A percentile compares a stretch with the other conserved stretches of the same genome.
phyloP scores from a whole-genome alignment of 305 asterid genomes.

The Ilex paraguariensis region DNA sequence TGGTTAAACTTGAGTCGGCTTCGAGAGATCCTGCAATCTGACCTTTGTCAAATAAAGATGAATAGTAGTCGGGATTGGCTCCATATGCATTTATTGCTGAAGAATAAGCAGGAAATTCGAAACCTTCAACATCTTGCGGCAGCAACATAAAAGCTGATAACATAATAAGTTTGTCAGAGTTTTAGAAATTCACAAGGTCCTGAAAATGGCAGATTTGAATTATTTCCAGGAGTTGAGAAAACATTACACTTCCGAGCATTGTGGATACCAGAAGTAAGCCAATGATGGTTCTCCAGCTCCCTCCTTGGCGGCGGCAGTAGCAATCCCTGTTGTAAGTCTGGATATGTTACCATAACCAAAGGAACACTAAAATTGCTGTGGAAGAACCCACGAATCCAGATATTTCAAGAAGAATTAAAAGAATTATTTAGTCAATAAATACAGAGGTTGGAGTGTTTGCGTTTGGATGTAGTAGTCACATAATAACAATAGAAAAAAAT shows the following conservation, averaged over 20 bases:
- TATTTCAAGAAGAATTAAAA: too few species aligned
- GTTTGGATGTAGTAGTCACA: too few species aligned
- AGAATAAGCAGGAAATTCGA: conserved; percentile 32
- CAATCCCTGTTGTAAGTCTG: conserved; percentile 21
- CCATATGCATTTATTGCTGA: conserved; percentile 31
- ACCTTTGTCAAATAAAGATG: conserved; percentile 52
- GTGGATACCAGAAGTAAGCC: conserved; percentile 28
- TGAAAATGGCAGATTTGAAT: conserved; percentile 11
- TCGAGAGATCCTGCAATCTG: conserved; percentile 44
- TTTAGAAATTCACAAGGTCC: conserved; percentile 13
- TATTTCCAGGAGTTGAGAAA: conserved; percentile 4
- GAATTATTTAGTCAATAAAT: too few species aligned
- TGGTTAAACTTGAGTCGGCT: conserved; percentile 44
- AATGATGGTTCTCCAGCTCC: conserved; percentile 20
- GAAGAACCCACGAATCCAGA: too few species aligned
- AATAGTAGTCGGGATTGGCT: conserved; percentile 29
- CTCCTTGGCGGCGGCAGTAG: conserved; percentile 16
- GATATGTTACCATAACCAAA: not conserved
- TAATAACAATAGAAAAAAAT: too few species aligned
- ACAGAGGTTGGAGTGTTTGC: too few species aligned
- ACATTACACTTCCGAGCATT: conserved; percentile 46
- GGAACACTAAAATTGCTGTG: not conserved
- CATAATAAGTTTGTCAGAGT: conserved; percentile 21
- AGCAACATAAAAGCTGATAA: conserved; percentile 39
- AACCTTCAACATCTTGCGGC: conserved; percentile 38